These are phyloP conservation scores for Kluyveromyces aestuarii DNA, from an alignment of 805 yeast genomes.

Conservation along the genomic window DNA sequence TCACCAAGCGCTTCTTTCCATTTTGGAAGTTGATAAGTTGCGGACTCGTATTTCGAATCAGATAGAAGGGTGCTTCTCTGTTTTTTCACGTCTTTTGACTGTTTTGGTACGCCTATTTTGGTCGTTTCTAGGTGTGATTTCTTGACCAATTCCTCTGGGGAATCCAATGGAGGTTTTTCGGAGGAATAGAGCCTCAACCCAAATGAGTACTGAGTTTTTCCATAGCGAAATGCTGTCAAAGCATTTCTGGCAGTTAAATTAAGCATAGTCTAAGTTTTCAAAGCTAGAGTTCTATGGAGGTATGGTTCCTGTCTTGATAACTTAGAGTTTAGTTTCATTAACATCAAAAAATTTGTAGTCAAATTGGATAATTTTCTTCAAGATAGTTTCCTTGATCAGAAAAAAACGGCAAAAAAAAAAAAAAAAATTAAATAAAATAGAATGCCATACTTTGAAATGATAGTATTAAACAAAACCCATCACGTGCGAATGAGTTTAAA, in stretches of 20 bases:
- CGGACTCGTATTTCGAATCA: constrained; percentile 32
- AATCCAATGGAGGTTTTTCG: constrained; percentile 7
- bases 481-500: no score
- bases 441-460: no score
- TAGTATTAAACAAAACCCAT: no score
- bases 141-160: constrained; percentile 21
- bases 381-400: no score
- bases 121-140: constrained; percentile 15
- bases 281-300: neutral
- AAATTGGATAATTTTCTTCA: no score
- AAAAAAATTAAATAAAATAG: no score
- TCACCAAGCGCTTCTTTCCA: constrained; percentile 58
- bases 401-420: no score
- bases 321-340: no score
- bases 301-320: no score
- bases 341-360: no score
- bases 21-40: constrained; percentile 33
- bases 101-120: constrained; percentile 16
- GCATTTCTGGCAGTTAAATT: constrained; percentile 2
- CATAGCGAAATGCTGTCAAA: neutral
- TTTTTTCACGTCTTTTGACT: constrained; percentile 23
- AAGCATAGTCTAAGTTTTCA: constrained; percentile 1
- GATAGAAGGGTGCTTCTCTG: constrained; percentile 27
- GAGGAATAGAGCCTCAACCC: neutral
- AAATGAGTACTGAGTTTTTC: neutral